These are phyloP conservation scores for Penicillium pulvis DNA, from an alignment of 495 filamentous ascomycete genomes.

Conservation along the genomic window DNA sequence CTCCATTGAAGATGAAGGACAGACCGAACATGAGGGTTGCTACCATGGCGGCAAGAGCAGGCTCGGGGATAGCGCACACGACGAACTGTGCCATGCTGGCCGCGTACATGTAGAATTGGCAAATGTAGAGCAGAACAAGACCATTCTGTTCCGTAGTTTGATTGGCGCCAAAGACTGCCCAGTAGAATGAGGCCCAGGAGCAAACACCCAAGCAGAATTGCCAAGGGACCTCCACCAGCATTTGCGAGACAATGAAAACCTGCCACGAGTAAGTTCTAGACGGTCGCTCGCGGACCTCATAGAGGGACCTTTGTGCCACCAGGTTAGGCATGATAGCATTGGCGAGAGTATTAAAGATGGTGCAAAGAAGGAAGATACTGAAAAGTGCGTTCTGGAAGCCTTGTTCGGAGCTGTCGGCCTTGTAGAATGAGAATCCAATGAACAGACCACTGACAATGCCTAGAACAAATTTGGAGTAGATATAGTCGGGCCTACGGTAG, in stretches of 20 bases:
- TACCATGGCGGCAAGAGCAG: slow-evolving; percentile 54
- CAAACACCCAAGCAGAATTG: slow-evolving; percentile 45
- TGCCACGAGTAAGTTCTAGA: slow-evolving; percentile 55
- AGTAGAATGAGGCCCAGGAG: slow-evolving; percentile 53
- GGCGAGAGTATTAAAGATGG: slow-evolving; percentile 69
- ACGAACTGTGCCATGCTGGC: slow-evolving; percentile 54
- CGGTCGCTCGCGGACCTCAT: slow-evolving; percentile 53
- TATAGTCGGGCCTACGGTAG: slow-evolving; percentile 55
- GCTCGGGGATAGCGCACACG: slow-evolving; percentile 54
- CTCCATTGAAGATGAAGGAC: slow-evolving; percentile 55
- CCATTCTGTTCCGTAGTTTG: slow-evolving; percentile 45
- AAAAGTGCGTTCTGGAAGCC: slow-evolving; percentile 85
- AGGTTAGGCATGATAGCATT: slow-evolving; percentile 58
- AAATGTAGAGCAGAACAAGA: slow-evolving; percentile 53
- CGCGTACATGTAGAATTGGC: slow-evolving; percentile 49
- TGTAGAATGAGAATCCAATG: slow-evolving; percentile 83
- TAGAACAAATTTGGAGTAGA: slow-evolving; percentile 52
- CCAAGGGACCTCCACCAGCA: slow-evolving; percentile 55
- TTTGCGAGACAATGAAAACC: slow-evolving; percentile 50
- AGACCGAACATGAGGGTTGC: slow-evolving; percentile 59
- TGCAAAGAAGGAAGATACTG: slow-evolving; percentile 76
- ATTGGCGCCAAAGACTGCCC: slow-evolving; percentile 41
- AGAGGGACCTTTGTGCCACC: slow-evolving; percentile 49
- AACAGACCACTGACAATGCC: slow-evolving; percentile 60
- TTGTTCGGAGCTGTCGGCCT: slow-evolving; percentile 57